Evolutionary conservation across 176 grass and related monocot species (phyloP).

Genomic region (Cenchrus americanus): DNA sequence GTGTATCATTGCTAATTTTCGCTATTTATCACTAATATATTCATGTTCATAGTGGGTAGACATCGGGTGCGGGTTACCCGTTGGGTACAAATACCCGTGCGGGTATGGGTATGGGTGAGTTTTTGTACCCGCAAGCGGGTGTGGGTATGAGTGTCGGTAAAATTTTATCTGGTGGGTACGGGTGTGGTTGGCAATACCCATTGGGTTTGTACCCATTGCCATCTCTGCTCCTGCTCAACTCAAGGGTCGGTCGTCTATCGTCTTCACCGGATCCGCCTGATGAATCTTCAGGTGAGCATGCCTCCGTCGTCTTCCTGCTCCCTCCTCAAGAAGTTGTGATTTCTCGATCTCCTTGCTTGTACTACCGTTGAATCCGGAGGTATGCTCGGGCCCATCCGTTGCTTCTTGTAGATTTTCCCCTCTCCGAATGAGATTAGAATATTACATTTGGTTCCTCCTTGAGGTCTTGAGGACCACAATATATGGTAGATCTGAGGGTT

Average conservation of each 20-base stretch:
- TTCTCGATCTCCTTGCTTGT: neutral
- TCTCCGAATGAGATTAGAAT: neutral
- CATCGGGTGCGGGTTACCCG: no score
- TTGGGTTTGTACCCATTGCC: no score
- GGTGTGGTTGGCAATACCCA: no score
- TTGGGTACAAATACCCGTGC: no score
- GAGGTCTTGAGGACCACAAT: no score
- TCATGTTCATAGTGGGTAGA: no score
- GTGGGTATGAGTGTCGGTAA: no score
- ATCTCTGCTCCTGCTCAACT: neutral
- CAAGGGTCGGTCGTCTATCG: neutral
- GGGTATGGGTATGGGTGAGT: no score
- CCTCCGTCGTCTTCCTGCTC: neutral
- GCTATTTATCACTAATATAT: no score
- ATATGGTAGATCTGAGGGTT: constrained; percentile 17
- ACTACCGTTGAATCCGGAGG: neutral
- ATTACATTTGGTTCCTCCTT: neutral
- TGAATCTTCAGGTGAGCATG: constrained; percentile 26
- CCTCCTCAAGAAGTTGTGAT: neutral
- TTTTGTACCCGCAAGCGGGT: no score
- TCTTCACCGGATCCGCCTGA: constrained; percentile 2
- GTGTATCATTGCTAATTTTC: no score
- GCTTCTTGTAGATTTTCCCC: neutral
- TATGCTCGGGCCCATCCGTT: neutral
- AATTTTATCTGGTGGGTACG: no score